These are phyloP conservation scores for Ceratorhiza oryzae-sativae DNA, from an alignment of 1,284 basidiomycete genomes.

Conservation along the genomic window DNA sequence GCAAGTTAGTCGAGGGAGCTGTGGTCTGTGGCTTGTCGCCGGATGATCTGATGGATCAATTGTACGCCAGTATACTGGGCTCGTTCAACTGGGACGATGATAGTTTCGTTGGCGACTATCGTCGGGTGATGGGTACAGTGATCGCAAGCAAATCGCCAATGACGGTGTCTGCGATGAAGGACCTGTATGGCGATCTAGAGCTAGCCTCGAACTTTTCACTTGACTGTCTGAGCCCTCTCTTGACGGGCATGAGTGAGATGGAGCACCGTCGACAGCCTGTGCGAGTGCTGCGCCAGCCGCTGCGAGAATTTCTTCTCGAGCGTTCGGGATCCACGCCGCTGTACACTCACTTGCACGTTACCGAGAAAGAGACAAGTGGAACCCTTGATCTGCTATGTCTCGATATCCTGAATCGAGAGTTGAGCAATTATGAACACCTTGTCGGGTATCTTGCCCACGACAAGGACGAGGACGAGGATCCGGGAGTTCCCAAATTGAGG, in stretches of 20 bases:
- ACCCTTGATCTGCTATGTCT: background rate
- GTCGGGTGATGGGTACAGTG: constrained; percentile 45
- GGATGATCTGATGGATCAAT: constrained; percentile 44
- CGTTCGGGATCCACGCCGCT: background rate
- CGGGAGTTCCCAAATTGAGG: background rate
- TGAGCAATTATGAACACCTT: background rate
- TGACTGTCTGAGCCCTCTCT: constrained; percentile 3
- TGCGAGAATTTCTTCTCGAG: constrained; percentile 5
- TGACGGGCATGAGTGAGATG: background rate
- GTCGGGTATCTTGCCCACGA: background rate
- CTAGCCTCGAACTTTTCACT: background rate
- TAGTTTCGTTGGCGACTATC: constrained; percentile 45
- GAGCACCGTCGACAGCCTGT: background rate
- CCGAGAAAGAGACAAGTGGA: background rate
- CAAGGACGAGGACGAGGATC: background rate
- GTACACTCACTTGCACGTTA: background rate
- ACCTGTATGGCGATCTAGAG: background rate
- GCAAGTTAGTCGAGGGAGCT: constrained; percentile 21
- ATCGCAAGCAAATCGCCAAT: constrained; percentile 38
- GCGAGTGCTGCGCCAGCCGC: constrained; percentile 6
- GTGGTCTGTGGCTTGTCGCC: constrained; percentile 5
- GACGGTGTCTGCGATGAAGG: background rate
- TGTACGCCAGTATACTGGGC: constrained; percentile 45
- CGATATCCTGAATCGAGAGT: background rate
- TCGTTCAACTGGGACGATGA: constrained; percentile 45